Conservation (phyloP, 352 stramenopile species). For the Phytophthora agathidicida region DNA sequence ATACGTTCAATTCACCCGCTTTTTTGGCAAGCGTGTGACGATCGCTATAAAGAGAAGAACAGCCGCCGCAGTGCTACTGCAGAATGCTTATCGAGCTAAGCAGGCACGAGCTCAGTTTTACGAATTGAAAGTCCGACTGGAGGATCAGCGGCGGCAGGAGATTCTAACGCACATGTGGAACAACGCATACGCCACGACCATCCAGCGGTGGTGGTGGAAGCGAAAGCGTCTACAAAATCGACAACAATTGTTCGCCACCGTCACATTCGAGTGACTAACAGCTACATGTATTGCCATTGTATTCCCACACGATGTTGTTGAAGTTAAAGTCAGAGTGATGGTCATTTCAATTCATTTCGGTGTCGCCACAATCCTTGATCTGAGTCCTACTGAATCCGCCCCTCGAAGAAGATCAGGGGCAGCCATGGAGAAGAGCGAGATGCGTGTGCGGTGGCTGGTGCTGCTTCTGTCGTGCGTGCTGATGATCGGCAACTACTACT, state of each 20-base stretch:
- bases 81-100: slow-evolving; percentile 70
- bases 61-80: slow-evolving; percentile 47
- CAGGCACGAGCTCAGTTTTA: slow-evolving; percentile 60
- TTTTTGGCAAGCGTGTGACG: slow-evolving; percentile 47
- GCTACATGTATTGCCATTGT: too few relatives aligned
- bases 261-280: background rate
- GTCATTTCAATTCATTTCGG: slow-evolving; percentile 12
- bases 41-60: slow-evolving; percentile 29
- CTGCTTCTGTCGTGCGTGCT: slow-evolving; percentile 87
- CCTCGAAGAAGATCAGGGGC: background rate
- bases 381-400: slow-evolving; percentile 18
- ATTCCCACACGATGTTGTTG: too few relatives aligned
- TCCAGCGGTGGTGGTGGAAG: slow-evolving; percentile 65
- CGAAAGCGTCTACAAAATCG: slow-evolving; percentile 2
- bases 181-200: slow-evolving; percentile 72
- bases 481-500: slow-evolving; percentile 93
- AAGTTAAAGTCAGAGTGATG: slow-evolving; percentile 10
- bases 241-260: too few relatives aligned
- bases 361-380: too few relatives aligned
- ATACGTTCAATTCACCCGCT: slow-evolving; percentile 37
- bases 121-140: slow-evolving; percentile 62
- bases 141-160: slow-evolving; percentile 55
- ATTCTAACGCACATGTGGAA: slow-evolving; percentile 70
- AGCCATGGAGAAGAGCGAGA: slow-evolving; percentile 73
- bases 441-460: slow-evolving; percentile 84